Evolutionary conservation across 164 flowering plant genomes (phyloP).

Genomic region (Annona squamosa): DNA sequence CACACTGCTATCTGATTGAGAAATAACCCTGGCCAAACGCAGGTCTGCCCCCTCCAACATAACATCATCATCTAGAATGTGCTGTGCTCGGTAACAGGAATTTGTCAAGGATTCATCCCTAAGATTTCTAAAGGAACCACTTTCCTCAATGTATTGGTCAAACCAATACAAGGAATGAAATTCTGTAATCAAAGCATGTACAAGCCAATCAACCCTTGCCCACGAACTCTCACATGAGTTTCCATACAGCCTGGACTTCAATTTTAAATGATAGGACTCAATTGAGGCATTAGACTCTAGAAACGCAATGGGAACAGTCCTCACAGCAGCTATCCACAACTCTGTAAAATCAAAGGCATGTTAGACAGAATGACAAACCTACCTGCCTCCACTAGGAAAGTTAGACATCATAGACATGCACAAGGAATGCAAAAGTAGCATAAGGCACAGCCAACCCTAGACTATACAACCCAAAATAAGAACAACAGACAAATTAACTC

Average conservation of each 20-base stretch:
- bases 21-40: slow-evolving; percentile 36
- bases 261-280: slow-evolving; percentile 41
- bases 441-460: background rate
- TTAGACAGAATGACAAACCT: background rate
- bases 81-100: slow-evolving; percentile 39
- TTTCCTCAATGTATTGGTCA: slow-evolving; percentile 32
- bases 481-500: background rate
- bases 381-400: background rate
- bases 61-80: slow-evolving; percentile 39
- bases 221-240: slow-evolving; percentile 19
- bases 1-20: slow-evolving; percentile 36
- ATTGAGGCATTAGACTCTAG: slow-evolving; percentile 43
- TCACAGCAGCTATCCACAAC: slow-evolving; percentile 31
- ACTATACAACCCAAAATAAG: background rate
- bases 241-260: slow-evolving; percentile 34
- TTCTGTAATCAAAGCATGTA: slow-evolving; percentile 37
- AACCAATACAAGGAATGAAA: slow-evolving; percentile 45
- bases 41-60: slow-evolving; percentile 41
- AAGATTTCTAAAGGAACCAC: slow-evolving; percentile 31
- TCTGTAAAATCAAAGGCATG: slow-evolving; percentile 20
- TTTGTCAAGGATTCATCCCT: slow-evolving; percentile 27
- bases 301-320: slow-evolving; percentile 37
- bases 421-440: background rate
- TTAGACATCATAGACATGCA: background rate
- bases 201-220: slow-evolving; percentile 43